Evolutionary conservation across 164 flowering plant genomes (phyloP), one percentile per base, ranked within the genome.

Genomic region (Hamamelis virginiana): DNA sequence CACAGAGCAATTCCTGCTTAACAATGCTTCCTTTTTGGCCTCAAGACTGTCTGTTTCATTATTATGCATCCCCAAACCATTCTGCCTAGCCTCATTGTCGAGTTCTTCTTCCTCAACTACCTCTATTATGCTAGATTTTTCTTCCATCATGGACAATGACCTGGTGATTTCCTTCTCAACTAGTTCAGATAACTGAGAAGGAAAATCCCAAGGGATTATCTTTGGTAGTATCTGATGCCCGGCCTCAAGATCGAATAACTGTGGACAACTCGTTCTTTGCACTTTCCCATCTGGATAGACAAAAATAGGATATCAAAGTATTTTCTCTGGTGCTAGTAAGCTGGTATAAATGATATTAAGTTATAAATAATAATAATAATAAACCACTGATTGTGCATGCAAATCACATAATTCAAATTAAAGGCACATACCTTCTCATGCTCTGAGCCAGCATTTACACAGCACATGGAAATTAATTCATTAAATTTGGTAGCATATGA

Each of bases 1-100:
- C 68, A 52, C 27, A 43, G 81, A 78, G 51, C 51, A 64, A 66
- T 85, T 86, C 76, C 73, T 72, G 19, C 79, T 82, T 70, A 90
- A 62, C 87, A 92, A 86, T 60, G 76, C 87, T 71, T 83, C 87
- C 79, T 93, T 91, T 75, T 80, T 90, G 65, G 82, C 87, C 62
- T 81, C 76, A 67, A 87, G 68, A 60, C 33, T 38, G 41, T 77
- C 75, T 55, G 38, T 69, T 65, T 71, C 77, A 65, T 56, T 59
- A 38, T 48, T 53, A 66, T 55, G 67, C 43, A 57, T 71, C 28
- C 66, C 71, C 33, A 69, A 60, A 48, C 63, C 69, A 69, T 77
- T 73, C 44, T 68, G 73, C 69, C 57, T 59, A 47, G 45, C 70
- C 18, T 67, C 50, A 61, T 69, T 33, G 57, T 69, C 76, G 19